Evolutionary conservation across 805 yeast species (phyloP).

Genomic region (Candida qinlingensis): DNA sequence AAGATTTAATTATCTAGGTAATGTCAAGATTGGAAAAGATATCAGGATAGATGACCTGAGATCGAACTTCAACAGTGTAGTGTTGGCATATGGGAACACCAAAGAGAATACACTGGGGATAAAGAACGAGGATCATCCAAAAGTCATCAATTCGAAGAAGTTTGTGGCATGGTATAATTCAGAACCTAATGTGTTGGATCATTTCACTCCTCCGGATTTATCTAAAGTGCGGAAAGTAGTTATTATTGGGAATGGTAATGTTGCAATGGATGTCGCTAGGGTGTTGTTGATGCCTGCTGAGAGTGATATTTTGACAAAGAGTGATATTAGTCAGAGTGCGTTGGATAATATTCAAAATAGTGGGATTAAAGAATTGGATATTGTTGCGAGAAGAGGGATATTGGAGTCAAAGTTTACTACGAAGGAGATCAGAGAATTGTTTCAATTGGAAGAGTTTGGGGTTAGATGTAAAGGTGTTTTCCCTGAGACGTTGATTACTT

Average conservation of each 20-base stretch:
- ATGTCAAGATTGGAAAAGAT: constrained; percentile 62
- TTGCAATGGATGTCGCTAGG: constrained; percentile 87
- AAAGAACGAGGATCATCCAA: constrained; percentile 51
- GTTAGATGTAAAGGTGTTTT: constrained; percentile 43
- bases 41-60: constrained; percentile 45
- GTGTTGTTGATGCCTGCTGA: constrained; percentile 54
- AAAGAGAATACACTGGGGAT: constrained; percentile 47
- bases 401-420: constrained; percentile 85
- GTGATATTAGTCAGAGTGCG: constrained; percentile 71
- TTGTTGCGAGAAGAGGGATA: constrained; percentile 84
- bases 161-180: constrained; percentile 98
- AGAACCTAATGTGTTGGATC: constrained; percentile 49
- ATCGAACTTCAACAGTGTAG: constrained; percentile 61
- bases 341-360: constrained; percentile 45
- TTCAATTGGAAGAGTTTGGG: constrained; percentile 51
- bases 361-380: constrained; percentile 55
- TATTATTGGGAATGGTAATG: constrained; percentile 95
- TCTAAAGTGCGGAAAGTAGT: constrained; percentile 57
- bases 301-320: constrained; percentile 46
- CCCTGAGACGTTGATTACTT: constrained; percentile 16
- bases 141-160: constrained; percentile 73
- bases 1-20: constrained; percentile 61
- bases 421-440: constrained; percentile 82
- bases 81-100: constrained; percentile 80
- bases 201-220: constrained; percentile 48